phyloP scores from a whole-genome alignment of 306 rosid species.

The Cicer bijugum region DNA sequence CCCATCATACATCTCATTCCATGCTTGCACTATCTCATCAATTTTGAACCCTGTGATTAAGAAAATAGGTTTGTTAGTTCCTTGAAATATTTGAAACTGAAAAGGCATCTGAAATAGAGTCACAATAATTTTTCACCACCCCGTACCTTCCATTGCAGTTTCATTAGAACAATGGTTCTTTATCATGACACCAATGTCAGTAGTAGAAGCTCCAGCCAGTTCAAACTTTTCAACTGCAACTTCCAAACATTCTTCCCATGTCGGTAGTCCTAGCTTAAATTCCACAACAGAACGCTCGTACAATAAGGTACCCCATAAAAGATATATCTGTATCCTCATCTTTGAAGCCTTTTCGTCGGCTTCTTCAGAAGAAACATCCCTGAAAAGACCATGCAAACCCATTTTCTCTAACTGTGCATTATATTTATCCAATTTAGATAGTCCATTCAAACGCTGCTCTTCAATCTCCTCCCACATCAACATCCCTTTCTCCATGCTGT shows the following conservation, averaged over 20 bases:
- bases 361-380: conserved; percentile 71
- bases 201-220: conserved; percentile 88
- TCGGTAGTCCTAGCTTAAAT: conserved; percentile 74
- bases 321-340: conserved; percentile 80
- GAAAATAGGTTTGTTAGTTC: conserved; percentile 40
- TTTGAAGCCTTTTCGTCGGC: conserved; percentile 73
- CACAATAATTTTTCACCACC: background rate
- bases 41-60: conserved; percentile 79
- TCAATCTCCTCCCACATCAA: conserved; percentile 85
- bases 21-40: conserved; percentile 91
- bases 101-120: conserved; percentile 24
- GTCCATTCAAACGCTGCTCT: conserved; percentile 78
- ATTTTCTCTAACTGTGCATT: conserved; percentile 63
- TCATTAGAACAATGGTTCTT: conserved; percentile 95
- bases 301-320: conserved; percentile 87
- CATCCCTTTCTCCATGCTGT: conserved; percentile 89
- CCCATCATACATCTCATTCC: conserved; percentile 99
- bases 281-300: conserved; percentile 92
- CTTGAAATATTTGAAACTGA: conserved; percentile 27
- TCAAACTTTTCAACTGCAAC: conserved; percentile 91
- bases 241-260: conserved; percentile 97
- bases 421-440: conserved; percentile 72
- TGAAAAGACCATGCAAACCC: conserved; percentile 65
- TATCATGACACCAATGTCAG: conserved; percentile 91
- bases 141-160: conserved; percentile 83